Percentiles rank a stretch among this genome's conserved stretches.
Evolutionary conservation across 2,329 filamentous ascomycete genomes (phyloP).

Genomic region (Fusarium brachygibbosum): DNA sequence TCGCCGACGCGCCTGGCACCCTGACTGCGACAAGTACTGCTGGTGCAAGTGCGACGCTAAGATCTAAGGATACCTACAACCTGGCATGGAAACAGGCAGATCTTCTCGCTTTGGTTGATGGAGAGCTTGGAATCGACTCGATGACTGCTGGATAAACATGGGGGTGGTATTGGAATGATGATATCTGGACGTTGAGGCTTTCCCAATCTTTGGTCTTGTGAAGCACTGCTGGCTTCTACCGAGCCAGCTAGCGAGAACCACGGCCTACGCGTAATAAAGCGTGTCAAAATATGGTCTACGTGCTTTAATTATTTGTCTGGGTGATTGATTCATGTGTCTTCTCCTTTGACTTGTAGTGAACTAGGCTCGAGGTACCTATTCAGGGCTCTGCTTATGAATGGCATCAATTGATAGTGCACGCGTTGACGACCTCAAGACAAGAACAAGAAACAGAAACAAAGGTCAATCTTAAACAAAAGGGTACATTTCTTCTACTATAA

Average conservation of each 20-base stretch:
- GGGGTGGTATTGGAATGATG: background rate
- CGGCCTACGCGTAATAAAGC: background rate
- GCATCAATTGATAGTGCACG: too few species aligned
- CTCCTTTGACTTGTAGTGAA: too few species aligned
- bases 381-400: too few species aligned
- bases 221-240: background rate
- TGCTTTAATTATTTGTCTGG: background rate
- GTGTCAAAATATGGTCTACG: background rate
- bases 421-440: too few species aligned
- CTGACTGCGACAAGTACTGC: slow-evolving; percentile 18
- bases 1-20: slow-evolving; percentile 11
- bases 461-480: too few species aligned
- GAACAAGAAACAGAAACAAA: background rate
- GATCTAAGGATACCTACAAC: background rate
- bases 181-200: background rate
- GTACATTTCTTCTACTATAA: too few species aligned
- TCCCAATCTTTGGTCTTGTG: background rate
- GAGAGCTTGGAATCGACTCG: background rate
- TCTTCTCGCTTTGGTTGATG: background rate
- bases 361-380: background rate
- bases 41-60: slow-evolving; percentile 25
- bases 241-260: background rate
- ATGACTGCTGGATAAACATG: background rate
- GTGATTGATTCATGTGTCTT: background rate
- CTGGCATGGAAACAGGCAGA: background rate